Conservation (phyloP, 768 basidiomycete species). For the Myochromella boudieri region DNA sequence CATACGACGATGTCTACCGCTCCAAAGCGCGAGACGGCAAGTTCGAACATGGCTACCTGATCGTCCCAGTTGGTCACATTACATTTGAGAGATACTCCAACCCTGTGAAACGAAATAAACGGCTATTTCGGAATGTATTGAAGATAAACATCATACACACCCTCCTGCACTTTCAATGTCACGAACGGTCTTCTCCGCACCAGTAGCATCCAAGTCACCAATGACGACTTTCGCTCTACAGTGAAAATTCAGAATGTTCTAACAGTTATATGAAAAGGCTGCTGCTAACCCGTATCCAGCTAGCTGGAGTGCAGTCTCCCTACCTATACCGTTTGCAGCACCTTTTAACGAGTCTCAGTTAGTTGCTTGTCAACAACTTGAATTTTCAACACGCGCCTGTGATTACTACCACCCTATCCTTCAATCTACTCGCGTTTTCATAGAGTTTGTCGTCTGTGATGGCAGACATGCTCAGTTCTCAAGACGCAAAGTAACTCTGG, state of each 20-base stretch:
- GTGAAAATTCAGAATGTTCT: not conserved
- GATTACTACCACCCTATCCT: conserved; percentile 49
- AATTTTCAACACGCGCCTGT: conserved; percentile 39
- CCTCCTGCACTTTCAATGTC: conserved; percentile 44
- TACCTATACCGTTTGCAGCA: conserved; percentile 54
- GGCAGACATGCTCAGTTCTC: conserved; percentile 46
- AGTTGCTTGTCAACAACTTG: not conserved
- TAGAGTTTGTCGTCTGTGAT: conserved; percentile 49
- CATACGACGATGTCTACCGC: conserved; percentile 55
- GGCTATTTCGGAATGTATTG: not conserved
- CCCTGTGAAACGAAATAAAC: conserved; percentile 26
- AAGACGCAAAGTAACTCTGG: too few relatives aligned
- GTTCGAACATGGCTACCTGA: conserved; percentile 50
- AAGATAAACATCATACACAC: conserved; percentile 27
- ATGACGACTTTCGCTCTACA: conserved; percentile 53
- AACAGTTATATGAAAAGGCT: not conserved
- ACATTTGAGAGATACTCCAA: conserved; percentile 42
- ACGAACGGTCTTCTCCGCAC: conserved; percentile 37
- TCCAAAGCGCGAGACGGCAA: conserved; percentile 44
- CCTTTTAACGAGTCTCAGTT: conserved; percentile 26
- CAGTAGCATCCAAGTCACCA: conserved; percentile 46
- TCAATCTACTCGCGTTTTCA: conserved; percentile 36
- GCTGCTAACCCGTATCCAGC: conserved; percentile 49
- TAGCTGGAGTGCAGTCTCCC: conserved; percentile 49
- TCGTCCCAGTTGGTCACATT: conserved; percentile 57